Evolutionary conservation across 1,284 basidiomycete species (phyloP).

Genomic region (Irpex sp.): DNA sequence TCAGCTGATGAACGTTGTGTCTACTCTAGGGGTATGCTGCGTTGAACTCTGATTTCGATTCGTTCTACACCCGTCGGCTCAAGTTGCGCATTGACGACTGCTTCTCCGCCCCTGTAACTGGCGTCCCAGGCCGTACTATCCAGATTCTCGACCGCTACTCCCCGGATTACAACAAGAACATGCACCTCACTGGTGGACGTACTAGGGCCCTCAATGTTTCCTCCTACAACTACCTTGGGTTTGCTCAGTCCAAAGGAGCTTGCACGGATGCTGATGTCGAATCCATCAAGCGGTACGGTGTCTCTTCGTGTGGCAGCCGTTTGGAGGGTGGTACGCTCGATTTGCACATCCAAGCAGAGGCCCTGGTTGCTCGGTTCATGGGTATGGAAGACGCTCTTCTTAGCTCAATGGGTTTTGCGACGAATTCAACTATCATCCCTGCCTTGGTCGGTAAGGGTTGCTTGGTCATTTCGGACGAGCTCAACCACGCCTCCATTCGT

Average conservation of each 20-base stretch:
- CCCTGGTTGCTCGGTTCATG: slow-evolving; percentile 86
- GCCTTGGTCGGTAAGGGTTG: slow-evolving; percentile 90
- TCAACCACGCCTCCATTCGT: slow-evolving; percentile 95
- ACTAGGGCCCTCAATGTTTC: slow-evolving; percentile 95
- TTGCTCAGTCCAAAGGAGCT: slow-evolving; percentile 90
- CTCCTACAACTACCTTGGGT: slow-evolving; percentile 99
- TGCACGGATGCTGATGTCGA: slow-evolving; percentile 94
- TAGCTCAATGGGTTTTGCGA: slow-evolving; percentile 97
- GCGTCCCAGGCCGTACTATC: slow-evolving; percentile 94
- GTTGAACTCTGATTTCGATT: slow-evolving; percentile 97
- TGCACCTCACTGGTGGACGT: slow-evolving; percentile 74
- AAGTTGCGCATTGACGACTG: slow-evolving; percentile 96
- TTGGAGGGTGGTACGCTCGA: slow-evolving; percentile 85
- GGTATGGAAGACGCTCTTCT: slow-evolving; percentile 89
- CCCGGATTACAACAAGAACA: slow-evolving; percentile 79
- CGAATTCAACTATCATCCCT: slow-evolving; percentile 95
- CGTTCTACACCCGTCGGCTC: slow-evolving; percentile 96
- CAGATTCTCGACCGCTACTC: slow-evolving; percentile 83
- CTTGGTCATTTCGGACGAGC: slow-evolving; percentile 95
- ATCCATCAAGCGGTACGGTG: slow-evolving; percentile 73
- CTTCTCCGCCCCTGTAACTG: slow-evolving; percentile 91
- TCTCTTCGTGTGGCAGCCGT: slow-evolving; percentile 75
- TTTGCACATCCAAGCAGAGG: slow-evolving; percentile 81
- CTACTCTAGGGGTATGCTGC: slow-evolving; percentile 84
- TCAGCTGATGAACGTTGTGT: slow-evolving; percentile 7